Base-by-base conservation (phyloP, 345 rosid genomes). In the Lepidium sativum region DNA sequence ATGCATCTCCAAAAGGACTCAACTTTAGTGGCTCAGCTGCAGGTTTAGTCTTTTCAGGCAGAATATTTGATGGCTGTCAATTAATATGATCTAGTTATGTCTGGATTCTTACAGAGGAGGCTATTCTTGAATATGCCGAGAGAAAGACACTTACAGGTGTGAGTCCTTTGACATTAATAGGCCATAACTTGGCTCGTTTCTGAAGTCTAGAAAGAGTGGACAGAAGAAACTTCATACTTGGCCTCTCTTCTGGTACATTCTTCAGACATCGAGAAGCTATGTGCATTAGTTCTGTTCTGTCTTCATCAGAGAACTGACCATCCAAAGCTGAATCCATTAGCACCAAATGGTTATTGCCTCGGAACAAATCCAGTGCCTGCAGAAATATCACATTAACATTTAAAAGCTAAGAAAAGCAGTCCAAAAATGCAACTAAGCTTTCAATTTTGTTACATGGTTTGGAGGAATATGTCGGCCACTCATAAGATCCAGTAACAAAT, bases 391-490 rank as follows among this genome's bases (percentile, higher is more conserved):
- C 23, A 29, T 61, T 54, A 54, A 17, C 27, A 67, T 9, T 16
- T 16, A 85, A 85, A 39, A 59, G 18, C 52, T 38, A 51, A 40
- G 4, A 8, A 42, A 65, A 4, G 5, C 25, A 63, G 51, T 45
- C 37, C 13, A 45, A 70, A n/a, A 53, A 62, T 33, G 43, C 35
- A 68, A 59, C 25, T 6, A 44, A 15, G 12, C 16, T 31, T 49
- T 18, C 51, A 48, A 0, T 18, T 29, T 77, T 12, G 8, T 80
- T 85, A 94, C 99, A 81, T 90, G 96, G 68, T 87, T 90, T 1
- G 97, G 99, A 60, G 99, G 97, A 65, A 90, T 87, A 81, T 88
- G 95, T 68, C 82, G 86, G 67, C 97, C 95, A 57, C 99, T 85
- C 64, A 90, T 83, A 77, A 94, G 96, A 82, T 94, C 99, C 21